Evolutionary conservation across 225 moss, liverwort and hornwort species (phyloP), one percentile per base, ranked within the genome.

Genomic region (Physcomitrium patens): DNA sequence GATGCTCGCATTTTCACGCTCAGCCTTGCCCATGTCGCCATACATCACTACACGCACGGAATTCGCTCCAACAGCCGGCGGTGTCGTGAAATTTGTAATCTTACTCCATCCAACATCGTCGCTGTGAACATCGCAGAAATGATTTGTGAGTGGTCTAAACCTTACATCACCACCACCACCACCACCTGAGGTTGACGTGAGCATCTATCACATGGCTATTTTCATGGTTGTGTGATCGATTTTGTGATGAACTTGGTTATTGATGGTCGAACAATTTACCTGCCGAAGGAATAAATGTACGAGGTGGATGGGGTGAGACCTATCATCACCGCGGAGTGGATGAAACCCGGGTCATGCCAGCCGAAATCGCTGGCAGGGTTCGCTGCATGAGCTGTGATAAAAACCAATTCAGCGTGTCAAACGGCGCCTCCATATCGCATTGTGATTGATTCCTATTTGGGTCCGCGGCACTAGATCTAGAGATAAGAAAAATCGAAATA

Each of bases 11-110:
- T 81, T 81, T 68, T 91, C 89, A 13, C 88, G 88, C 74, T 88
- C 91, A 37, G 81, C 81, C 20, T 86, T 86, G 5, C 91, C 91
- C 91, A 91, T 91, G 73, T 91, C 91, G 7, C 86, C 91, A 66
- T 91, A 91, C 20, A 91, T 82, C 69, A 91, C 82, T 19, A 4
- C 66, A 1, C 76, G 70, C 31, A 91, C 73, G 14, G 79, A 70
- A 52, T 37, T 72, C 0, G 81, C 86, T 10, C 91, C 91, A 9
- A 8, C 64, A 4, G 86, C 80, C 0, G 88, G 91, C 0, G 88
- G 88, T 12, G 91, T 91, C 6, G 78, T 65, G 69, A 91, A 89
- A 51, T 72, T 80, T 4, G 48, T 50, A 46, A 56, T 47, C 31
- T 46, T 51, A 54, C 74, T 91, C 86, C 84, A 91, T 67, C 86